Conservation (phyloP, 768 basidiomycete species). For the Cyclocybe aegerita region DNA sequence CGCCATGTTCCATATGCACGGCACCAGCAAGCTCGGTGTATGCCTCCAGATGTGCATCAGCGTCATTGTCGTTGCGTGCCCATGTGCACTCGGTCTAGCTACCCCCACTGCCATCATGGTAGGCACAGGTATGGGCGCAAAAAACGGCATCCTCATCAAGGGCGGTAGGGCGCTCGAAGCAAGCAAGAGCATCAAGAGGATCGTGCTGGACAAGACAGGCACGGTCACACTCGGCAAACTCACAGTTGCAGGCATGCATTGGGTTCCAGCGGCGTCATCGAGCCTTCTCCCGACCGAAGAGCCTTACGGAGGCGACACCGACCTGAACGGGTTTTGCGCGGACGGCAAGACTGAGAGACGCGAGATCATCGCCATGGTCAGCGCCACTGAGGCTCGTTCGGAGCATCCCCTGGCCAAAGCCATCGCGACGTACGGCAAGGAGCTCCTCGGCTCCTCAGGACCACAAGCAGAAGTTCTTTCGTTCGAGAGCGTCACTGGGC, state of each 20-base stretch:
- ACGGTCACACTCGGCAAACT: slow-evolving; percentile 97
- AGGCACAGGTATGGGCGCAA: slow-evolving; percentile 94
- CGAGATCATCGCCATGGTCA: slow-evolving; percentile 76
- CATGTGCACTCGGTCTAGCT: slow-evolving; percentile 93
- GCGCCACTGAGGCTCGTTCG: slow-evolving; percentile 85
- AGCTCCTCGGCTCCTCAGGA: slow-evolving; percentile 44
- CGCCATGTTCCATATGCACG: slow-evolving; percentile 79
- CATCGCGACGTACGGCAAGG: slow-evolving; percentile 79
- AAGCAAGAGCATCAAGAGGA: slow-evolving; percentile 74
- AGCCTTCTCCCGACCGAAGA: slow-evolving; percentile 29
- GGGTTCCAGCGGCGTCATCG: slow-evolving; percentile 48
- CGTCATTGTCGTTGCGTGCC: slow-evolving; percentile 97
- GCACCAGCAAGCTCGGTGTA: slow-evolving; percentile 82
- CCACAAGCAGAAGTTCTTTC: slow-evolving; percentile 59
- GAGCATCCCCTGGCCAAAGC: slow-evolving; percentile 98
- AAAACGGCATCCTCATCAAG: slow-evolving; percentile 98
- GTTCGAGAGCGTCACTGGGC: slow-evolving; percentile 89
- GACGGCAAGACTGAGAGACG: slow-evolving; percentile 63
- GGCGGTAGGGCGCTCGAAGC: slow-evolving; percentile 94
- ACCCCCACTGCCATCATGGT: slow-evolving; percentile 99
- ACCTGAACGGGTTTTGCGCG: slow-evolving; percentile 46
- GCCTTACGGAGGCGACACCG: slow-evolving; percentile 42
- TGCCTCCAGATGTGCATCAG: slow-evolving; percentile 97
- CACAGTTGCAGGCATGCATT: slow-evolving; percentile 71
- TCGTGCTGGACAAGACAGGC: slow-evolving; percentile 96